Evolutionary conservation across 148 eudicot genomes (phyloP), one percentile per base, ranked within the genome.

Genomic region (Bassia scoparia): DNA sequence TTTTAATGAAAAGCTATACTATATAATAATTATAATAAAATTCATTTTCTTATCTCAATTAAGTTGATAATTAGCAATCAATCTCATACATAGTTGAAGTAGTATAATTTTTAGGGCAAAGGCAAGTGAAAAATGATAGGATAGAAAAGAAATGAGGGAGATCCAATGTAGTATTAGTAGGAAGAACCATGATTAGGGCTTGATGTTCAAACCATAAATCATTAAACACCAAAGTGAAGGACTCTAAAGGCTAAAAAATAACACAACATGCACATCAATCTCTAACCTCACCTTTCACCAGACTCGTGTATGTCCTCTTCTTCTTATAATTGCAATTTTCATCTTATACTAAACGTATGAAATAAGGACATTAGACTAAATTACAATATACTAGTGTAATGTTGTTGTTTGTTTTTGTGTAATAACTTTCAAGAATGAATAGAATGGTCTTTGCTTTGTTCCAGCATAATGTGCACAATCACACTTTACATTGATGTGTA

Each of bases 141-240:
- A 13, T 23, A 61, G 0, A 38, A 11, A 15, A 9, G 0, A 43
- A 62, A 60, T 24, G 61, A 15, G 24, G 43, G 71, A 59, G 79
- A 80, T 76, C 82, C 82, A 67, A 80, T 70, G 79, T 80, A 12
- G 21, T 72, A 5, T 30, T 34, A 44, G 69, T 67, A 59, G 52
- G 67, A 72, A 48, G 74, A 76, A 21, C 50, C 59, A 78, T 78
- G 76, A 77, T 77, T 68, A 53, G 66, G 33, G 59, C 65, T 78
- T 74, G 81, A 78, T 71, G 74, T 82, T 82, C 84, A 82, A 82
- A 78, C 41, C 20, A 29, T 18, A 27, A 75, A 77, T 77, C 59
- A 80, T 76, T 55, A 80, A 71, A 68, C 73, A 71, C 75, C n/a
- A n/a, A 54, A 71, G 0, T 48, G 16, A 20, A 73, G 75, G 65